Percentiles rank a stretch among this genome's conserved stretches.
These are phyloP conservation scores for Rhododendron henanense DNA, from an alignment of 148 eudicot genomes.

Conservation along the genomic window DNA sequence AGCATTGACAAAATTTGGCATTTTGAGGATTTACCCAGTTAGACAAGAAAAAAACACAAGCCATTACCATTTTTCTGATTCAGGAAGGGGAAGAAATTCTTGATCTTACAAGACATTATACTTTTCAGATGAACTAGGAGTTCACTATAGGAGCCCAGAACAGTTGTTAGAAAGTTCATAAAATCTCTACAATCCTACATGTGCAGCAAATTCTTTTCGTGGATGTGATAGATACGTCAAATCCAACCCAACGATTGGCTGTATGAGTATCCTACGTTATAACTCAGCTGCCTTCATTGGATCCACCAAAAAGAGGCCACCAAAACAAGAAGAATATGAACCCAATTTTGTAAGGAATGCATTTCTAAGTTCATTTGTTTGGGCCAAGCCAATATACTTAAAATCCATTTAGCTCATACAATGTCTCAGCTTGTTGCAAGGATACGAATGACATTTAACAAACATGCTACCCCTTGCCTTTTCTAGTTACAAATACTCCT, in stretches of 20 bases:
- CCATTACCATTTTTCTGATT: neutral
- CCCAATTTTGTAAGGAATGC: neutral
- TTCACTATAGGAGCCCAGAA: neutral
- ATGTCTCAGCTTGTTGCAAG: neutral
- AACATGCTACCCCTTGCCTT: neutral
- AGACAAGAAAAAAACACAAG: slow-evolving; percentile 1
- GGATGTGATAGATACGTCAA: neutral
- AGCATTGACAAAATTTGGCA: neutral
- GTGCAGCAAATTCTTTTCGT: neutral
- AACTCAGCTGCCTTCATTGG: neutral
- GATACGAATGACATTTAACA: neutral
- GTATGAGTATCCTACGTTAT: neutral
- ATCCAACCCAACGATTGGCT: neutral
- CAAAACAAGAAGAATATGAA: neutral
- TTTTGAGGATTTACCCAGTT: neutral
- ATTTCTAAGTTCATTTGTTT: no score
- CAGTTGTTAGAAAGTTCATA: neutral
- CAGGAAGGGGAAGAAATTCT: neutral
- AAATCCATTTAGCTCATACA: neutral
- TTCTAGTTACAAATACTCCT: neutral
- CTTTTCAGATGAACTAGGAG: neutral
- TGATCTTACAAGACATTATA: neutral
- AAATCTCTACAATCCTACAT: neutral
- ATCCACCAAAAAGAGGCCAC: neutral
- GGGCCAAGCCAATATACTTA: neutral